Conservation (phyloP, 179 eudicot species). For the Drosera spatulata region DNA sequence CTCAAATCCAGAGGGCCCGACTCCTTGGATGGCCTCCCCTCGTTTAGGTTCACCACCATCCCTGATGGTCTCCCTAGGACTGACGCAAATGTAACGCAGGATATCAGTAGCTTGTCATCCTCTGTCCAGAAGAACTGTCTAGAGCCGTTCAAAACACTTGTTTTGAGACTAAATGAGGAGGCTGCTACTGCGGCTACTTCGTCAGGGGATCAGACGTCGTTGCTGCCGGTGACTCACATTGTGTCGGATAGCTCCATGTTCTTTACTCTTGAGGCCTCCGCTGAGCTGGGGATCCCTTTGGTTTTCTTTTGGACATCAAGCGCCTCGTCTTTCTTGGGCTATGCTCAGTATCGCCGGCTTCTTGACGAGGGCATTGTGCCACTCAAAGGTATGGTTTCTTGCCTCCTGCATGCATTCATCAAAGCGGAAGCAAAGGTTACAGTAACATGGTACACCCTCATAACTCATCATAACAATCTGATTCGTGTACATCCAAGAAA, state of each 20-base stretch:
- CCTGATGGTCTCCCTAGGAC: not conserved
- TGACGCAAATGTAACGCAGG: not conserved
- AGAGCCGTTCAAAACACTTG: not conserved
- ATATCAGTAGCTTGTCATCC: not conserved
- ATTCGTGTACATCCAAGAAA: too few relatives aligned
- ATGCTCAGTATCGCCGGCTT: constrained; percentile 14
- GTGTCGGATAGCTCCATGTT: constrained; percentile 10
- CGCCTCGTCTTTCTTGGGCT: constrained; percentile 14
- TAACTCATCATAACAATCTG: too few relatives aligned
- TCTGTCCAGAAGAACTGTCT: not conserved
- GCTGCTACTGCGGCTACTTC: too few relatives aligned
- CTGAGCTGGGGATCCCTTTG: constrained; percentile 11
- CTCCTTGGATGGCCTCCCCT: constrained; percentile 4
- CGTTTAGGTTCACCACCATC: not conserved
- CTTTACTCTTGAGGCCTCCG: not conserved
- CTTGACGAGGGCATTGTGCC: constrained; percentile 15
- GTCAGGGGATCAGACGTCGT: too few relatives aligned
- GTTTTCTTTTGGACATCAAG: not conserved
- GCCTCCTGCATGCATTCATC: not conserved
- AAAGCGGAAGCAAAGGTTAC: not conserved
- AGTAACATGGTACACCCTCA: not conserved
- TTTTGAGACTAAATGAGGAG: not conserved
- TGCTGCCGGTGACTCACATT: constrained; percentile 2
- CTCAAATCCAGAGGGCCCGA: constrained; percentile 7
- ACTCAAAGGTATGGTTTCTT: constrained; percentile 11